Base-by-base conservation (phyloP, 345 rosid species). In the Eucalyptus cloeziana region DNA sequence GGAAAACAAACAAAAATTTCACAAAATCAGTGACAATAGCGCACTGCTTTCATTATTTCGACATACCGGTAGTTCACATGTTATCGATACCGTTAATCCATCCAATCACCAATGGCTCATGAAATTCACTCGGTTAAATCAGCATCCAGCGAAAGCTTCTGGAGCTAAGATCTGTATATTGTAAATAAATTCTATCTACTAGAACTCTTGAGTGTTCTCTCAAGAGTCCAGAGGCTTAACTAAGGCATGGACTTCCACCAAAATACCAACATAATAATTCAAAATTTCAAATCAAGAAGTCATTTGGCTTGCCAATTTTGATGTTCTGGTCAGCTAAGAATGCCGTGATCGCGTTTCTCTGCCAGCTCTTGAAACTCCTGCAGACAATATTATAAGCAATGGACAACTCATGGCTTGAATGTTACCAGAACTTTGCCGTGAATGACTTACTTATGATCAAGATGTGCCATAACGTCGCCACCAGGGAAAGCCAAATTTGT, bases 351-450 rank as follows among this genome's bases (percentile, higher is more conserved):
- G 97, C 98, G 90, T 91, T 95, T 91, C 90, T 97, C 94, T 96
- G 98, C 99, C 99, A 96, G 85, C 98, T 86, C 92, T 97, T 97
- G 91, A 96, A 97, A 91, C 99, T 97, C 95, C 98, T 97, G 94
- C 88, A 89, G 89, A 30, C 85, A 56, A 17, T 30, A 62, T 62
- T 62, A 62, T 62, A 27, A 31, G 45, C 67, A 80, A 62, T 62
- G 69, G 69, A 6, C 33, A 62, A 62, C 33, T 62, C 69, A 62
- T 62, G 69, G 33, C 31, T 62, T 27, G 33, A 62, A 13, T 62
- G 69, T 62, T 62, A 62, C 69, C 69, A 62, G 69, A 62, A 62
- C 69, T 30, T 6, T 30, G 69, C 17, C 2, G 25, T 6, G 33
- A 44, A 87, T 21, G 87, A 91, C 96, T 93, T 91, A 97, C 99